Evolutionary conservation across 176 grass and related monocot genomes (phyloP).

Genomic region (Oryza glaberrima): DNA sequence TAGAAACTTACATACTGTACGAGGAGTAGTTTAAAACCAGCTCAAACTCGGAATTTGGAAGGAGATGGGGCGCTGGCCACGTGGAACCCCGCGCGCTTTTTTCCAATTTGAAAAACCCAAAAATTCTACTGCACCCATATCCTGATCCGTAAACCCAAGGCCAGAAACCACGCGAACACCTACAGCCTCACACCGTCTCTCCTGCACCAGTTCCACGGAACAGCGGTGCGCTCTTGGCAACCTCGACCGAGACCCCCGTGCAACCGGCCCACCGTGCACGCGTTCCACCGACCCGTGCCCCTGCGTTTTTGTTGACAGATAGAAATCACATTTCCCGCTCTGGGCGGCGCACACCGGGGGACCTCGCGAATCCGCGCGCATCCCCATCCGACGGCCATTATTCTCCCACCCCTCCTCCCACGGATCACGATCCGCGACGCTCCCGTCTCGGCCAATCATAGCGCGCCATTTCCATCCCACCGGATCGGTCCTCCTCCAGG

Average conservation of each 20-base stretch:
- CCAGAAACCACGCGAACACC: conserved; percentile 28
- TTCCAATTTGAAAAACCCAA: neutral
- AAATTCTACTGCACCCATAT: conserved; percentile 23
- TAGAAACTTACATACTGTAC: too few species aligned
- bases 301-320: conserved; percentile 45
- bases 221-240: neutral
- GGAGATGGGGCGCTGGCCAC: too few species aligned
- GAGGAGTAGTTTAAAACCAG: too few species aligned
- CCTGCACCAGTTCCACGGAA: conserved; percentile 15
- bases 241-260: neutral
- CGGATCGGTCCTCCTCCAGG: neutral
- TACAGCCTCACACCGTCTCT: neutral
- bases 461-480: neutral
- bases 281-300: neutral
- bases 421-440: conserved; percentile 38
- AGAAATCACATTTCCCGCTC: conserved; percentile 26
- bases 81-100: neutral
- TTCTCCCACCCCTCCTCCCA: neutral
- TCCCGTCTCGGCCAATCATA: neutral
- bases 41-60: too few species aligned
- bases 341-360: neutral
- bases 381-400: conserved; percentile 33
- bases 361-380: neutral
- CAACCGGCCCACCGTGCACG: conserved; percentile 34
- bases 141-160: conserved; percentile 30